These are phyloP conservation scores for Lonicera japonica DNA, from an alignment of 129 eudicot genomes.

Conservation along the genomic window DNA sequence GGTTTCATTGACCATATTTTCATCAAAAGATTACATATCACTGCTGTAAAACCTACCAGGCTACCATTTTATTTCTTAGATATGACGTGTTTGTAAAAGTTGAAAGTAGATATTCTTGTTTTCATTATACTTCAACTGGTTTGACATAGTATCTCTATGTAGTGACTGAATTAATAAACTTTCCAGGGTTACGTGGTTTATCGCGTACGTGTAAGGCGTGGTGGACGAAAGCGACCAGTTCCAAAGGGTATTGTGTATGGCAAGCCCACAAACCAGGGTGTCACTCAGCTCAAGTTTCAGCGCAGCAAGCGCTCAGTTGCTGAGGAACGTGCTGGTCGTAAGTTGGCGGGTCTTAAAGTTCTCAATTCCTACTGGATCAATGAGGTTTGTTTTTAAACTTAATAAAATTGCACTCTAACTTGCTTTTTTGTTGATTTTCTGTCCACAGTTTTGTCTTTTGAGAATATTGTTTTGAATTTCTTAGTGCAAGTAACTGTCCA, in stretches of 20 bases:
- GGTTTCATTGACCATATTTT: no score
- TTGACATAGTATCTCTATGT: not conserved
- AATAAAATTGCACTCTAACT: not conserved
- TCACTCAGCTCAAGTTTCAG: slow-evolving; percentile 49
- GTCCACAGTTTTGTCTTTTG: not conserved
- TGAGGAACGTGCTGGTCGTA: slow-evolving; percentile 50
- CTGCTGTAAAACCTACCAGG: no score
- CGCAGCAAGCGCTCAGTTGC: slow-evolving; percentile 58
- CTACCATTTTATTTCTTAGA: no score
- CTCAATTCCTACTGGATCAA: slow-evolving; percentile 56
- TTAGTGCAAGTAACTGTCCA: no score
- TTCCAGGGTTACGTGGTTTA: slow-evolving; percentile 41
- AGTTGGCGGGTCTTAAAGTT: slow-evolving; percentile 49
- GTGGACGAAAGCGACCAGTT: slow-evolving; percentile 59
- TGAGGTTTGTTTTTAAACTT: slow-evolving; percentile 26
- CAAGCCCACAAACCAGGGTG: slow-evolving; percentile 55
- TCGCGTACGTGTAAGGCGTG: slow-evolving; percentile 52
- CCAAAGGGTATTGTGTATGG: slow-evolving; percentile 52
- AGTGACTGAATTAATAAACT: no score
- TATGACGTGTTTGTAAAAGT: no score
- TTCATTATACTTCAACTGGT: not conserved
- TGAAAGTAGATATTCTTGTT: no score
- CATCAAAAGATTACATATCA: no score
- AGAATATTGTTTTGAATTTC: no score
- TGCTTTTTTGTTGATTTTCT: not conserved